phyloP scores from a whole-genome alignment of 345 rosid genomes.

The Salix viminalis region DNA sequence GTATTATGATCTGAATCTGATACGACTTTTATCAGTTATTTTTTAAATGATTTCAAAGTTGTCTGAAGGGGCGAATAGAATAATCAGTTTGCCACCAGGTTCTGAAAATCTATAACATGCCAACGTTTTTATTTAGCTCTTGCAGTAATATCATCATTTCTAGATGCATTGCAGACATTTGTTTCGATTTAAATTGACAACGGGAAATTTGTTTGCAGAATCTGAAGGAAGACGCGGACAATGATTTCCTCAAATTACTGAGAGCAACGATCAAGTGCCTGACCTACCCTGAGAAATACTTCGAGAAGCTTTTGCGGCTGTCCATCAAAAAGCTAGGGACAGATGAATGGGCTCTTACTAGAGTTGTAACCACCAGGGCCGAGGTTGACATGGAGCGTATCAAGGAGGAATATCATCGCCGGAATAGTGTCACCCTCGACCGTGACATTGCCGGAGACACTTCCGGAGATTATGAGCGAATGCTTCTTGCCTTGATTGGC shows the following conservation, averaged over 20 bases:
- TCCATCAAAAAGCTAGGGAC: conserved; percentile 78
- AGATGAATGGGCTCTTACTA: conserved; percentile 76
- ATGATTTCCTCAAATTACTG: conserved; percentile 63
- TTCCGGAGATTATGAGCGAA: conserved; percentile 72
- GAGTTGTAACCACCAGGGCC: conserved; percentile 73
- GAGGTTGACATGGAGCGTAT: conserved; percentile 79
- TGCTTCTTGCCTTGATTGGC: conserved; percentile 71
- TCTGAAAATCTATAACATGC: background rate
- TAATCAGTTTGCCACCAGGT: background rate
- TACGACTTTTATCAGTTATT: background rate
- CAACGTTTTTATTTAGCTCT: background rate
- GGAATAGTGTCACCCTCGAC: conserved; percentile 74
- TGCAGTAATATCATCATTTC: background rate
- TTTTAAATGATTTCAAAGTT: background rate
- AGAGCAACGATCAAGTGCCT: conserved; percentile 71
- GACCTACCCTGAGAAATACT: conserved; percentile 84
- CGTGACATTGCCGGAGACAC: conserved; percentile 64
- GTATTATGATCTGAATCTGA: conserved; percentile 23
- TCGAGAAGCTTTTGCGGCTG: conserved; percentile 65
- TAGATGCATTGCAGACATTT: background rate
- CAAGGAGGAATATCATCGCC: conserved; percentile 69
- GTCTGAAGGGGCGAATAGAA: background rate
- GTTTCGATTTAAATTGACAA: background rate
- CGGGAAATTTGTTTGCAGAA: conserved; percentile 38
- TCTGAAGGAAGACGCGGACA: conserved; percentile 59